Conservation (phyloP, 192 early-diverging fungal species). For the Gigaspora rosea region DNA sequence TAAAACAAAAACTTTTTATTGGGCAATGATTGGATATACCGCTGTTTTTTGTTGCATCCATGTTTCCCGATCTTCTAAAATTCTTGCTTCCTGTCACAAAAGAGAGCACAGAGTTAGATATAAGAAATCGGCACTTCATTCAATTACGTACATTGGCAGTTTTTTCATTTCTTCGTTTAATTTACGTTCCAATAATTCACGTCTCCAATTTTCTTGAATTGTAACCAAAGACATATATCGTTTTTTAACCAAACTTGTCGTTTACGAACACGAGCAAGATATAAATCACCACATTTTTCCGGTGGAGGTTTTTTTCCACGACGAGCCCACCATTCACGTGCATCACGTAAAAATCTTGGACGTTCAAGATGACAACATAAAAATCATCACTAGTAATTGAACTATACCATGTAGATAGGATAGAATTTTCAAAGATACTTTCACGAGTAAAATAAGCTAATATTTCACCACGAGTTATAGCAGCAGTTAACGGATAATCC, state of each 20-base stretch:
- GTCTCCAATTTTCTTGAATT: constrained; percentile 31
- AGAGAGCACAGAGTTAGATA: constrained; percentile 19
- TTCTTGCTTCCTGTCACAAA: constrained; percentile 22
- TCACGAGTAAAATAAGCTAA: constrained; percentile 12
- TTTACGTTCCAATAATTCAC: constrained; percentile 29
- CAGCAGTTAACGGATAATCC: neutral
- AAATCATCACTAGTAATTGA: constrained; percentile 22
- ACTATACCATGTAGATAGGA: neutral
- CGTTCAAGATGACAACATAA: constrained; percentile 1
- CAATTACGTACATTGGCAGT: constrained; percentile 10
- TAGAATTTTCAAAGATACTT: constrained; percentile 9
- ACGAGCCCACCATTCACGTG: constrained; percentile 32
- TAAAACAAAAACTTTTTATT: no score
- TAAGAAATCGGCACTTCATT: constrained; percentile 15
- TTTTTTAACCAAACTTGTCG: constrained; percentile 21
- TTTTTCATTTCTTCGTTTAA: constrained; percentile 28
- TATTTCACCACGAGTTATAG: constrained; percentile 11
- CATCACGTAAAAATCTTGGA: constrained; percentile 32
- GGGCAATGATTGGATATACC: constrained; percentile 8
- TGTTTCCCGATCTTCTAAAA: constrained; percentile 14
- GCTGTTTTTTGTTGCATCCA: constrained; percentile 10
- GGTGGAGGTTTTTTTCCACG: constrained; percentile 34
- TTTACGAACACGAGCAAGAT: constrained; percentile 27
- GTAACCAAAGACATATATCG: constrained; percentile 17
- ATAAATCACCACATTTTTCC: constrained; percentile 32